These are phyloP conservation scores for Scedosporium boydii DNA, from an alignment of 2,329 filamentous ascomycete species.

Conservation along the genomic window DNA sequence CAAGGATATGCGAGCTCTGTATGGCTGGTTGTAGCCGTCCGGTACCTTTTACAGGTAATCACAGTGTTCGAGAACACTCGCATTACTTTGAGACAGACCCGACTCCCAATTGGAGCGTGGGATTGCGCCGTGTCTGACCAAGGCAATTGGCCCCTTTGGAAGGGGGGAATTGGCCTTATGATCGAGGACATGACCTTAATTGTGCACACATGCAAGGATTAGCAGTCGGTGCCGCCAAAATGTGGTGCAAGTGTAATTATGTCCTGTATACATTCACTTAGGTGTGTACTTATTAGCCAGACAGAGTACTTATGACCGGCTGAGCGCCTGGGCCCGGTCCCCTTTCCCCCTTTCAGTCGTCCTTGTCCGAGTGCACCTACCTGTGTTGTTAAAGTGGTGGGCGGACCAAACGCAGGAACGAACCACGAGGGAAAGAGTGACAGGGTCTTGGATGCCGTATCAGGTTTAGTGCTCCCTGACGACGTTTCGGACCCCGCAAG, in stretches of 20 bases:
- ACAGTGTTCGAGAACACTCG: too few species aligned
- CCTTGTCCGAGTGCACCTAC: not conserved
- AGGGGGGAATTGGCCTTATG: too few species aligned
- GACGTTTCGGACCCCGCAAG: conserved; percentile 4
- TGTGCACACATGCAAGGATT: too few species aligned
- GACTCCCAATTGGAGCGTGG: too few species aligned
- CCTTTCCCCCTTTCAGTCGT: not conserved
- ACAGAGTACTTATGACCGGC: not conserved
- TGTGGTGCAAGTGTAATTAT: not conserved
- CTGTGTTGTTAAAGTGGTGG: not conserved
- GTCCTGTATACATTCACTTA: not conserved
- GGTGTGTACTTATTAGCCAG: not conserved
- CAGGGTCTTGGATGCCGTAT: not conserved
- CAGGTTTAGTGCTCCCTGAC: not conserved
- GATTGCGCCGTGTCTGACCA: too few species aligned
- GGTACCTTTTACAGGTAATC: too few species aligned
- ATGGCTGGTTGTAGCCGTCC: too few species aligned
- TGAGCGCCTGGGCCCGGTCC: not conserved
- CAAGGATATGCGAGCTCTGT: not conserved
- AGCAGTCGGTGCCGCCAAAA: too few species aligned
- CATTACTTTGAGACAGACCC: too few species aligned
- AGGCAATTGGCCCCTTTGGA: too few species aligned
- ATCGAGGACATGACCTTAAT: too few species aligned
- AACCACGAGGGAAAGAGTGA: not conserved
- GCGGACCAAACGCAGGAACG: not conserved